Percentiles rank a stretch among this genome's conserved stretches.
These are phyloP conservation scores for Pochonia chlamydosporia DNA, from an alignment of 2,329 filamentous ascomycete species.

Conservation along the genomic window DNA sequence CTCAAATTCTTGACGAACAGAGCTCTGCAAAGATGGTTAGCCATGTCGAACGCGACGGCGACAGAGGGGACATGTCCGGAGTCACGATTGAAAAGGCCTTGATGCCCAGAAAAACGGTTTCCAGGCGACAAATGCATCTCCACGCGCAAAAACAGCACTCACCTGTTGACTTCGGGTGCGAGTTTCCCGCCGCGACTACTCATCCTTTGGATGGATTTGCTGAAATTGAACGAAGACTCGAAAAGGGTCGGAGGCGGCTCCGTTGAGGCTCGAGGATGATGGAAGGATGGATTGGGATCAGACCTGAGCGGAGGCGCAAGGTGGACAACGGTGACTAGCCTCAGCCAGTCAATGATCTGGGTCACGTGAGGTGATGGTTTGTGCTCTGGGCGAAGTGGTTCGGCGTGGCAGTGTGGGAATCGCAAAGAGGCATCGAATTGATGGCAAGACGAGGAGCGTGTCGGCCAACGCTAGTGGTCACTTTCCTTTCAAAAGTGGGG, in stretches of 20 bases:
- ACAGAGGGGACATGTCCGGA: not conserved
- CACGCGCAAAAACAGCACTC: slow-evolving; percentile 15
- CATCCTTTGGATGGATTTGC: slow-evolving; percentile 64
- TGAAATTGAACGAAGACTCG: slow-evolving; percentile 24
- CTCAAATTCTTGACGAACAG: slow-evolving; percentile 99
- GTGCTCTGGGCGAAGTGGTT: not conserved
- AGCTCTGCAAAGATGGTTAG: slow-evolving; percentile 59
- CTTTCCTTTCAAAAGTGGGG: too few relatives aligned
- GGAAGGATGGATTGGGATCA: slow-evolving; percentile 21
- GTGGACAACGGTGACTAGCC: slow-evolving; percentile 19
- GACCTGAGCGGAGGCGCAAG: slow-evolving; percentile 22
- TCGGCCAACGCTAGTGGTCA: too few relatives aligned
- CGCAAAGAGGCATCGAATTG: not conserved
- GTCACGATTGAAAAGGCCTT: slow-evolving; percentile 1
- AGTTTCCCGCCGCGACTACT: slow-evolving; percentile 96
- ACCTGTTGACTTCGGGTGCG: slow-evolving; percentile 99
- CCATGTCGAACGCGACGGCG: slow-evolving; percentile 5
- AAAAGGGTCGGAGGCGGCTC: slow-evolving; percentile 15
- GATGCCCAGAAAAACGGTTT: slow-evolving; percentile 1
- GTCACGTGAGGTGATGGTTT: slow-evolving; percentile 20
- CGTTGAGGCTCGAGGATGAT: slow-evolving; percentile 14
- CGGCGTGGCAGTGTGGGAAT: not conserved
- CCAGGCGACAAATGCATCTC: not conserved
- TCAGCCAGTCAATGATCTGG: slow-evolving; percentile 14
- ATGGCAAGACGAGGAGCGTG: too few relatives aligned